Evolutionary conservation across 768 basidiomycete species (phyloP).

Genomic region (Mycena rebaudengoi): DNA sequence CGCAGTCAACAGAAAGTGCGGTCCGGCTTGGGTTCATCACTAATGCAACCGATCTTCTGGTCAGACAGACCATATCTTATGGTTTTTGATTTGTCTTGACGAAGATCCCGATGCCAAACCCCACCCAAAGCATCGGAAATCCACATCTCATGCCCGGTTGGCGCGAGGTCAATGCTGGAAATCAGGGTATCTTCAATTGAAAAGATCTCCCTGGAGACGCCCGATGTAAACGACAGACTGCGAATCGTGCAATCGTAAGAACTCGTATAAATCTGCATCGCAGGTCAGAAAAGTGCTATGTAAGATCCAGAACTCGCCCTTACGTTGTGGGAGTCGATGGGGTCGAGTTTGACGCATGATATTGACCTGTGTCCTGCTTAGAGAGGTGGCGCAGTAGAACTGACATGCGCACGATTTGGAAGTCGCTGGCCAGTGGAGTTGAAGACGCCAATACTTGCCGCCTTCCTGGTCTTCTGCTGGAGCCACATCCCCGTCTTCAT

Average conservation of each 20-base stretch:
- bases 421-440: slow-evolving; percentile 85
- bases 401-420: slow-evolving; percentile 57
- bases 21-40: slow-evolving; percentile 77
- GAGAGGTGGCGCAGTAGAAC: not conserved
- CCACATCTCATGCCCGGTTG: slow-evolving; percentile 84
- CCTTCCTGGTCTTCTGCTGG: slow-evolving; percentile 55
- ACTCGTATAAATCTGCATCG: slow-evolving; percentile 73
- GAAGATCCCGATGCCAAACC: slow-evolving; percentile 78
- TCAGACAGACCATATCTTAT: slow-evolving; percentile 73
- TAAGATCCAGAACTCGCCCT: slow-evolving; percentile 22
- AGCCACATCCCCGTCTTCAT: slow-evolving; percentile 66
- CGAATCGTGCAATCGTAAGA: slow-evolving; percentile 87
- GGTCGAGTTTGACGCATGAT: slow-evolving; percentile 80
- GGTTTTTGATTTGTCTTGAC: slow-evolving; percentile 63
- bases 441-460: slow-evolving; percentile 84
- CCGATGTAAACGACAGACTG: slow-evolving; percentile 74
- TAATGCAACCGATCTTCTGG: slow-evolving; percentile 81
- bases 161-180: slow-evolving; percentile 73
- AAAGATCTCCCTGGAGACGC: slow-evolving; percentile 75
- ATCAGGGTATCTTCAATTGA: slow-evolving; percentile 69
- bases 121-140: slow-evolving; percentile 79
- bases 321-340: slow-evolving; percentile 78
- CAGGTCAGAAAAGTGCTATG: slow-evolving; percentile 6
- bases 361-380: slow-evolving; percentile 53
- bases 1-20: slow-evolving; percentile 74